Base-by-base conservation (phyloP, 1,284 basidiomycete species). In the Ceratobasidium papillatum region DNA sequence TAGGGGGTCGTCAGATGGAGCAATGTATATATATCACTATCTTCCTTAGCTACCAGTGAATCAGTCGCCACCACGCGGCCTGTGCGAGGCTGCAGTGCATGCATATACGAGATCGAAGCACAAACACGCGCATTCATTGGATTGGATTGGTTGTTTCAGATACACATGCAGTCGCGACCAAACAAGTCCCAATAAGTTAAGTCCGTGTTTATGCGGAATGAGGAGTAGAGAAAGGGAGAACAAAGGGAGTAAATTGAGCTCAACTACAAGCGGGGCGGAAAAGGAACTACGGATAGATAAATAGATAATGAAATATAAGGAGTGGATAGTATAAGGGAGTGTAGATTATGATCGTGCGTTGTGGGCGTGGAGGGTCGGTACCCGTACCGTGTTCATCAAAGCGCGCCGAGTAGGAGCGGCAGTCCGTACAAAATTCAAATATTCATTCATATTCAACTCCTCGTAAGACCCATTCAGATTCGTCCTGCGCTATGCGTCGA, bases 321-420 rank as follows among this genome's bases (percentile, higher is more conserved):
- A 2, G 49, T n/a, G n/a, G 22, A 41, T 7, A 49, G 30, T 58
- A 45, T 71, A 76, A 30, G 62, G 25, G 62, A 62, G 47, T 68
- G 75, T 65, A 65, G 45, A 68, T 27, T 69, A 72, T 22, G 45
- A 59, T 34, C 36, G 45, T 62, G 59, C 34, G 38, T 41, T 30
- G 34, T 11, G 54, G 8, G 25, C 25, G 51, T 52, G 25, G 25
- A 47, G 4, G 25, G 30, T 36, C 54, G 30, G 54, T 58, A 58
- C 32, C 32, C 54, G 54, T 36, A 36, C 54, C 32, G 54, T 34
- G 32, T 17, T 47, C 61, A 71, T 81, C 80, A 81, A 49, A 80
- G 32, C 86, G 86, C 73, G 77, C 76, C 54, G 77, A 83, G 14
- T 77, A 78, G 14, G 81, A 84, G 17, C 85, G 83, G 34, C 80